Conservation (phyloP, 176 grass and related monocot genomes). For the Chloris gayana region DNA sequence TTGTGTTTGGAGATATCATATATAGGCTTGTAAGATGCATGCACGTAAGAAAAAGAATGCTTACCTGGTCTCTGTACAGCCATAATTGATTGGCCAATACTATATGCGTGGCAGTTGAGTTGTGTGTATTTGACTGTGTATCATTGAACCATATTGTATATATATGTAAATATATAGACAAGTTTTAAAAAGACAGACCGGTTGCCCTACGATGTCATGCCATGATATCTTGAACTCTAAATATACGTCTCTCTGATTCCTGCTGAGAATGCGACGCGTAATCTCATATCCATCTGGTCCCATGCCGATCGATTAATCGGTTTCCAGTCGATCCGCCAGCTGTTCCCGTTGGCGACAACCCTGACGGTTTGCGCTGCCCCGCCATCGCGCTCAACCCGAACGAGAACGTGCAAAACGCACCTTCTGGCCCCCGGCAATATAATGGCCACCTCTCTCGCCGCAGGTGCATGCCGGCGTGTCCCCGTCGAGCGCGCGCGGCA, state of each 20-base stretch:
- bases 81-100: no score
- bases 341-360: background rate
- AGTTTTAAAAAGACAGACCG: conserved; percentile 21
- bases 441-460: background rate
- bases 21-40: no score
- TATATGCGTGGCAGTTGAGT: no score
- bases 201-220: background rate
- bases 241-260: background rate
- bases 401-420: background rate
- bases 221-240: background rate
- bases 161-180: background rate
- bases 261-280: background rate
- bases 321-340: background rate
- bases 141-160: background rate
- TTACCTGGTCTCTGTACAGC: no score
- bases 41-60: no score
- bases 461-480: background rate
- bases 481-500: background rate
- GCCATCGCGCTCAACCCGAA: conserved; percentile 2
- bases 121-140: background rate
- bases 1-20: no score
- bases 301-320: background rate
- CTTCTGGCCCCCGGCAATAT: background rate
- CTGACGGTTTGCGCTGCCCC: background rate
- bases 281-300: background rate